These are phyloP conservation scores for Trichosporon asahii DNA, from an alignment of 1,284 basidiomycete species.

Conservation along the genomic window DNA sequence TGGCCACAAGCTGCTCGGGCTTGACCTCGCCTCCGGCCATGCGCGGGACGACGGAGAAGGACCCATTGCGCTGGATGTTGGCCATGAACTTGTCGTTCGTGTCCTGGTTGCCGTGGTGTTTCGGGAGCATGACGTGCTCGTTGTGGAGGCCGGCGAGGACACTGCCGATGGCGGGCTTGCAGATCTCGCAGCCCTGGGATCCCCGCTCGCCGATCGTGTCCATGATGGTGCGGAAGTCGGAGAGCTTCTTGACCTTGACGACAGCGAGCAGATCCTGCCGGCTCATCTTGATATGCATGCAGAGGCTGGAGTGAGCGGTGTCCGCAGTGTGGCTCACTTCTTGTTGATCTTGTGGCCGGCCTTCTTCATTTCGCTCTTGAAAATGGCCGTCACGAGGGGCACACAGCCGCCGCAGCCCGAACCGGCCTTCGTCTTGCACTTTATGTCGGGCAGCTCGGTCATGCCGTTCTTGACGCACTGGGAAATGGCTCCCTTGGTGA, in stretches of 20 bases:
- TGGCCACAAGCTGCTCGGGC: no score
- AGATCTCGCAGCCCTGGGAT: slow-evolving; percentile 67
- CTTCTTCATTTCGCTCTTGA: no score
- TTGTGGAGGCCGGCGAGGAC: slow-evolving; percentile 64
- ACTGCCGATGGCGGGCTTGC: slow-evolving; percentile 66
- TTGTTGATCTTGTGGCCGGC: no score
- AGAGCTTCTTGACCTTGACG: slow-evolving; percentile 65
- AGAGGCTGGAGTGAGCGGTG: slow-evolving; percentile 54
- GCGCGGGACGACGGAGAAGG: no score
- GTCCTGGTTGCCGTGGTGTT: slow-evolving; percentile 64
- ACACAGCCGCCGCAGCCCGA: no score
- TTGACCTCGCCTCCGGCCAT: no score
- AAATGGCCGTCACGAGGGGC: no score
- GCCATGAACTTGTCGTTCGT: slow-evolving; percentile 60
- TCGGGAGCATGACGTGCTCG: slow-evolving; percentile 64
- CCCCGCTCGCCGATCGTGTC: slow-evolving; percentile 56
- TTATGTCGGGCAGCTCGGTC: slow-evolving; percentile 58
- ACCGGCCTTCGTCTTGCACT: slow-evolving; percentile 15
- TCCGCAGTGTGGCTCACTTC: no score
- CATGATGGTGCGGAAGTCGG: slow-evolving; percentile 61
- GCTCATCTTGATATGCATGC: slow-evolving; percentile 66
- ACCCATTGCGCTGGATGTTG: slow-evolving; percentile 70
- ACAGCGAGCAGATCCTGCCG: slow-evolving; percentile 68
- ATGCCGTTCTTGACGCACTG: slow-evolving; percentile 59
- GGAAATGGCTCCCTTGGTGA: slow-evolving; percentile 62